Conservation (phyloP, 108 stramenopile genomes). For the Cyclotella baltica region DNA sequence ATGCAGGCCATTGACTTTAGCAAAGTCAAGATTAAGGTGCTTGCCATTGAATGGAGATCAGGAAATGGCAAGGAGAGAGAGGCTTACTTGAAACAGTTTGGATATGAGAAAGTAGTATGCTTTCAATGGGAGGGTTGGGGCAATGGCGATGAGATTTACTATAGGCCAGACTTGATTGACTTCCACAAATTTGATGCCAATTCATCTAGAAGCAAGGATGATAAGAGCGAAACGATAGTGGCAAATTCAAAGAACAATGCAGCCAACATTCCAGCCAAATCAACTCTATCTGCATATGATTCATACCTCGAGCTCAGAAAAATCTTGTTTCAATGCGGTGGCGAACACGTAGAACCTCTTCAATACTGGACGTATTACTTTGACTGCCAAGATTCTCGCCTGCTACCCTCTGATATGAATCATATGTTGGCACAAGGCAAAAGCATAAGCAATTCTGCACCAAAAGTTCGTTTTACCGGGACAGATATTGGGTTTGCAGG, state of each 20-base stretch:
- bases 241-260: too few relatives aligned
- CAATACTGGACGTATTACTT: conserved; percentile 7
- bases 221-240: too few relatives aligned
- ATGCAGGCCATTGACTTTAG: conserved; percentile 19
- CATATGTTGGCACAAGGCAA: neutral
- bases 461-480: neutral
- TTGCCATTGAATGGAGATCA: conserved; percentile 24
- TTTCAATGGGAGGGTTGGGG: neutral
- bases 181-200: neutral
- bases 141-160: conserved; percentile 20
- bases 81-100: conserved; percentile 21
- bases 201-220: too few relatives aligned
- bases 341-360: neutral
- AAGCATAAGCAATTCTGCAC: neutral
- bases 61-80: conserved; percentile 1
- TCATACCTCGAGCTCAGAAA: conserved; percentile 1
- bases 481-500: conserved; percentile 20
- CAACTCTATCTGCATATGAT: neutral
- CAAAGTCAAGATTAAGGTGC: conserved; percentile 11
- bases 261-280: too few relatives aligned
- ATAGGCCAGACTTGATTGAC: conserved; percentile 17
- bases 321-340: neutral
- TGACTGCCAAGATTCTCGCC: neutral
- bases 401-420: neutral
- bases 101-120: conserved; percentile 1